Conservation (phyloP, 306 rosid species). For the Cucumis sativus region Cucumber_9930_V3 NC_026660.2:25524501-25525000, state of each 20-base stretch:
- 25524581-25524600: not conserved
- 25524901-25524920: not conserved
- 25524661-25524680: not conserved
- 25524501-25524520: not conserved
- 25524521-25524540: not conserved
- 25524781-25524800: not conserved
- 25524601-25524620: not conserved
- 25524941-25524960: not conserved
- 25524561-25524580: not conserved
- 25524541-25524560: not conserved
- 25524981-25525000: not conserved
- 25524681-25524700: constrained; percentile 1
- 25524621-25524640: not conserved
- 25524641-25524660: not conserved
- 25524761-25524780: not conserved
- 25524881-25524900: not conserved
- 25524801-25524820: not conserved
- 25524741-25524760: not conserved
- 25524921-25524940: not conserved
- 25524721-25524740: not conserved
- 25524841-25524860: not conserved
- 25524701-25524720: not conserved
- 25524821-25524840: not conserved
- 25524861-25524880: not conserved
- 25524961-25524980: not conserved